Conservation (phyloP, 768 basidiomycete species). For the Mycena rebaudengoi region DNA sequence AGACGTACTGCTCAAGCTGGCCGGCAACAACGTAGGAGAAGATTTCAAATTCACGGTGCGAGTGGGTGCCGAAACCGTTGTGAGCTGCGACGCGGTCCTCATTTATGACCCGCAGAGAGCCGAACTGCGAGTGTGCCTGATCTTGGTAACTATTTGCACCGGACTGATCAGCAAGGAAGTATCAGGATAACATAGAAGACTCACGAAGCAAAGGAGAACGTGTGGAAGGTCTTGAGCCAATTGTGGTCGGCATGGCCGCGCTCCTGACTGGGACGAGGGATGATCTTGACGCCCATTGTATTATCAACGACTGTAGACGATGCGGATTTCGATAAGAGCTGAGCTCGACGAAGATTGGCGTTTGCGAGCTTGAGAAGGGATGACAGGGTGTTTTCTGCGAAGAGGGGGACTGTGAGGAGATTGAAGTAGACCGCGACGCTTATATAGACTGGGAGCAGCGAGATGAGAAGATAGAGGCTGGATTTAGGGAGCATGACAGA, state of each 20-base stretch:
- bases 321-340: conserved; percentile 38
- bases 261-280: conserved; percentile 65
- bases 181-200: conserved; percentile 38
- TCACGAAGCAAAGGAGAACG: conserved; percentile 79
- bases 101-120: conserved; percentile 87
- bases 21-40: conserved; percentile 88
- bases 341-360: conserved; percentile 22
- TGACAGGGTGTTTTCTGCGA: conserved; percentile 44
- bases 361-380: conserved; percentile 48
- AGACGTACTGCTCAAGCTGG: conserved; percentile 80
- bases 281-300: conserved; percentile 42
- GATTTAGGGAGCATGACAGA: conserved; percentile 48
- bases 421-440: conserved; percentile 46
- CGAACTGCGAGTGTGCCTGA: conserved; percentile 49
- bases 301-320: conserved; percentile 20
- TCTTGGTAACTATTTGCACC: conserved; percentile 14
- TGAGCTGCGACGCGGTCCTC: conserved; percentile 82
- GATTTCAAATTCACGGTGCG: conserved; percentile 88
- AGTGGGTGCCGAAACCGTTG: conserved; percentile 90
- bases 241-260: conserved; percentile 82
- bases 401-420: conserved; percentile 37
- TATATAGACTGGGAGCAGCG: conserved; percentile 51
- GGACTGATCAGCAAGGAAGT: not conserved
- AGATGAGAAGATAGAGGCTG: conserved; percentile 45
- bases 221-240: conserved; percentile 90